Percentiles rank a stretch among this genome's conserved stretches.
phyloP scores from a whole-genome alignment of 2,329 filamentous ascomycete species.

The Penicillium sp. region DNA sequence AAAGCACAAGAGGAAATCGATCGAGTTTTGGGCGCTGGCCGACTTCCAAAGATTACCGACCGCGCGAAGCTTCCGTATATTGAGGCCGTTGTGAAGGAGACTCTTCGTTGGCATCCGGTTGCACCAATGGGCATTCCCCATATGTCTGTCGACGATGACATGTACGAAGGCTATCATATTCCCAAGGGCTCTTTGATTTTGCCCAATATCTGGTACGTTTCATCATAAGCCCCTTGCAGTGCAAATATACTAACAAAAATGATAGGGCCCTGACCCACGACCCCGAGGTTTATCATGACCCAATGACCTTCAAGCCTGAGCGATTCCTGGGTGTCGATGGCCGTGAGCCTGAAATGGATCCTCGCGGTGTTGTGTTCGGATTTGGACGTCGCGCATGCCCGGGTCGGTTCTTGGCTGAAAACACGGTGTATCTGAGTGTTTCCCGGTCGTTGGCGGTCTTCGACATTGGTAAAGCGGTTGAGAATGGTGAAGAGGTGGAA shows the following conservation, averaged over 20 bases:
- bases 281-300: slow-evolving; percentile 35
- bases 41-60: slow-evolving; percentile 40
- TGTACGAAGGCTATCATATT: slow-evolving; percentile 27
- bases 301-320: slow-evolving; percentile 45
- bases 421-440: slow-evolving; percentile 41
- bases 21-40: slow-evolving; percentile 33
- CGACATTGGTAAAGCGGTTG: slow-evolving; percentile 37
- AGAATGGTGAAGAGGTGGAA: slow-evolving; percentile 41
- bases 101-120: slow-evolving; percentile 38
- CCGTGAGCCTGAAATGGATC: slow-evolving; percentile 39
- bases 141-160: slow-evolving; percentile 25
- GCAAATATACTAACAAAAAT: slow-evolving; percentile 15
- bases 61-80: slow-evolving; percentile 38
- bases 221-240: background rate
- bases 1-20: slow-evolving; percentile 51
- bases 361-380: slow-evolving; percentile 32
- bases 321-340: slow-evolving; percentile 37
- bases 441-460: slow-evolving; percentile 51
- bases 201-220: slow-evolving; percentile 39
- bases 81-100: slow-evolving; percentile 41
- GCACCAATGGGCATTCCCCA: slow-evolving; percentile 36
- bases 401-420: slow-evolving; percentile 44
- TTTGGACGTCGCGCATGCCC: slow-evolving; percentile 47
- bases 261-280: slow-evolving; percentile 40
- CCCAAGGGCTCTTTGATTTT: slow-evolving; percentile 33